A percentile compares a stretch with the other conserved stretches of the same genome.
These are phyloP conservation scores for Lactuca saligna DNA, from an alignment of 129 eudicot genomes.

Conservation along the genomic window DNA sequence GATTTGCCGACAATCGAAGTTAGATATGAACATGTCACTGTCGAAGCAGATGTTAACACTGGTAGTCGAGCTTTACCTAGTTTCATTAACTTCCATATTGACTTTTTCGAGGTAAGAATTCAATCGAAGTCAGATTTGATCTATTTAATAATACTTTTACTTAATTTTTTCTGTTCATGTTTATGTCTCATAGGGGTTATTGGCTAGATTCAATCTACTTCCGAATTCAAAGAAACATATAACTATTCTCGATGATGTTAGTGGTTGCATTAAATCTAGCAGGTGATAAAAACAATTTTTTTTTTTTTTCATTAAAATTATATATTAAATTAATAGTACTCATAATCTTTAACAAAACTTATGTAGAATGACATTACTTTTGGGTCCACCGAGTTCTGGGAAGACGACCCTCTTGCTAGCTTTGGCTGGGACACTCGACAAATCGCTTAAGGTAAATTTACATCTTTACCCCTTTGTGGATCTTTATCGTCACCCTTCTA, in stretches of 20 bases:
- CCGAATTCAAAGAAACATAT: constrained; percentile 60
- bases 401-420: constrained; percentile 77
- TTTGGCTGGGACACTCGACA: constrained; percentile 71
- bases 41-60: constrained; percentile 72
- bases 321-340: neutral
- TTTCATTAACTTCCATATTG: constrained; percentile 52
- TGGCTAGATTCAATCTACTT: constrained; percentile 46
- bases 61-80: constrained; percentile 82
- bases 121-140: neutral
- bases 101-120: constrained; percentile 50
- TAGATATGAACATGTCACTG: constrained; percentile 55
- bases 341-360: neutral
- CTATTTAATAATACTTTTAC: neutral
- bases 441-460: constrained; percentile 45
- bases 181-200: constrained; percentile 40
- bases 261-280: constrained; percentile 78
- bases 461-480: neutral
- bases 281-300: constrained; percentile 43
- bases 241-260: constrained; percentile 71
- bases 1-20: constrained; percentile 86
- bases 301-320: too few relatives aligned
- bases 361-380: constrained; percentile 78
- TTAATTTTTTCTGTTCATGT: constrained; percentile 10
- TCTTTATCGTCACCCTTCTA: neutral
- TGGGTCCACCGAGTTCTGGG: constrained; percentile 96